A percentile compares a stretch with the other conserved stretches of the same genome.
These are phyloP conservation scores for Fomitopsis pinicola DNA, from an alignment of 1,284 basidiomycete species.

Conservation along the genomic window DNA sequence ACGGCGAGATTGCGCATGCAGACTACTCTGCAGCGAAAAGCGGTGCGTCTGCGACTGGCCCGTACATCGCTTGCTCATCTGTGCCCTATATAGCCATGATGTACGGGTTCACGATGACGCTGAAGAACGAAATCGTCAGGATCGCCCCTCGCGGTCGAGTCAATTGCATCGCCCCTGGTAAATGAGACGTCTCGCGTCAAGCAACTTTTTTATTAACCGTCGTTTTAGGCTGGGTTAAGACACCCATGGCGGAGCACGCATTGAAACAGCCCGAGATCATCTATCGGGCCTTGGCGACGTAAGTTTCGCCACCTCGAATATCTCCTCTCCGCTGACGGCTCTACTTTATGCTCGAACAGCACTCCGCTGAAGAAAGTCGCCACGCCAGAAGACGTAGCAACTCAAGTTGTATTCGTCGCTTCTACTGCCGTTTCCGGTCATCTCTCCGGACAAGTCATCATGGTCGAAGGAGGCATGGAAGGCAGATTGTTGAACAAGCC, in stretches of 20 bases:
- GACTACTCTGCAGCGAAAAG: slow-evolving; percentile 62
- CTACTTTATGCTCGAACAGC: slow-evolving; percentile 28
- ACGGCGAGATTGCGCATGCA: slow-evolving; percentile 63
- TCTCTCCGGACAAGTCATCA: slow-evolving; percentile 64
- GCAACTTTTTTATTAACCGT: not conserved
- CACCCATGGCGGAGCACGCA: slow-evolving; percentile 51
- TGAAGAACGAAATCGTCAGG: slow-evolving; percentile 80
- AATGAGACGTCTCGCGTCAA: not conserved
- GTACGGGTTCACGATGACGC: slow-evolving; percentile 63
- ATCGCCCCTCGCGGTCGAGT: slow-evolving; percentile 67
- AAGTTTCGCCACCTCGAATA: slow-evolving; percentile 19
- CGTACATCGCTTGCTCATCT: not conserved
- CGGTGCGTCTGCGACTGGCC: slow-evolving; percentile 30
- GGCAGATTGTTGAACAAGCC: slow-evolving; percentile 46
- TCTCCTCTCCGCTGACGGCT: not conserved
- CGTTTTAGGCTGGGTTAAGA: slow-evolving; percentile 56
- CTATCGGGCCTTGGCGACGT: slow-evolving; percentile 63
- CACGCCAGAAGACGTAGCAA: slow-evolving; percentile 57
- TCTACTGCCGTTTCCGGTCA: slow-evolving; percentile 66
- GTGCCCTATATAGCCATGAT: slow-evolving; percentile 51
- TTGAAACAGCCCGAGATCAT: slow-evolving; percentile 41
- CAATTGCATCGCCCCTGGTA: slow-evolving; percentile 60
- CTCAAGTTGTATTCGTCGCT: slow-evolving; percentile 60
- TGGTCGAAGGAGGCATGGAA: slow-evolving; percentile 79
- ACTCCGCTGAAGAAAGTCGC: slow-evolving; percentile 73